Base-by-base conservation (phyloP, 2,329 filamentous ascomycete species). In the Fusarium pilosicola region DNA sequence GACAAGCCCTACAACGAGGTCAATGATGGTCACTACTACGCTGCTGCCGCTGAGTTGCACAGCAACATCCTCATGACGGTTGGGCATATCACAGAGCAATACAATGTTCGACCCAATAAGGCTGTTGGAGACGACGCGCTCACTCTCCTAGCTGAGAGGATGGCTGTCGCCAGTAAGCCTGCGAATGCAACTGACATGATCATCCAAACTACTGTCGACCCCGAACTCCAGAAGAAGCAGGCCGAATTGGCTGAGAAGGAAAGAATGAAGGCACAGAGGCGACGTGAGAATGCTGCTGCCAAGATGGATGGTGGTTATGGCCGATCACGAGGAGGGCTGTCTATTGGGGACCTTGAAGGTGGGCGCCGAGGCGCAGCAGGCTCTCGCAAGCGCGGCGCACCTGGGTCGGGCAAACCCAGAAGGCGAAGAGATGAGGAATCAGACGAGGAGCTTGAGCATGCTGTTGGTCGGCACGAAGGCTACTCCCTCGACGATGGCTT, bases 401-500 rank as follows among this genome's bases (percentile, higher is more conserved):
- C 86, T 0, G 87, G 88, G 17, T 81, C 83, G 18, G 81, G 83
- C 36, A 88, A 88, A 71, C 82, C 84, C 51, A 89, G 88, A 82
- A 85, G 86, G 77, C 85, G 86, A 38, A 85, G 87, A 44, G 93
- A 93, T 75, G 93, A 94, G 69, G 93, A 95, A 77, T 94, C 94
- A 14, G 93, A 95, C 76, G 92, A 94, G 74, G 92, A 93, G 67
- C 85, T 91, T 41, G 89, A 90, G 22, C 87, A 88, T 42, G 89
- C 90, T 38, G 85, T 85, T 51, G 87, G 87, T 38, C 88, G 89
- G 59, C 88, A 92, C 68, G 92, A 95, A 74, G 92, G 94, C 73
- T 96, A 96, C 79, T 93, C 95, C 71, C 88, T 92, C 79, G 92
- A 92, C 39, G 93, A 96, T 78, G 93, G 92, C 65, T 96, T 96